Base-by-base conservation (phyloP, 768 basidiomycete genomes). In the Tylopilus vinaceipallidus region DNA sequence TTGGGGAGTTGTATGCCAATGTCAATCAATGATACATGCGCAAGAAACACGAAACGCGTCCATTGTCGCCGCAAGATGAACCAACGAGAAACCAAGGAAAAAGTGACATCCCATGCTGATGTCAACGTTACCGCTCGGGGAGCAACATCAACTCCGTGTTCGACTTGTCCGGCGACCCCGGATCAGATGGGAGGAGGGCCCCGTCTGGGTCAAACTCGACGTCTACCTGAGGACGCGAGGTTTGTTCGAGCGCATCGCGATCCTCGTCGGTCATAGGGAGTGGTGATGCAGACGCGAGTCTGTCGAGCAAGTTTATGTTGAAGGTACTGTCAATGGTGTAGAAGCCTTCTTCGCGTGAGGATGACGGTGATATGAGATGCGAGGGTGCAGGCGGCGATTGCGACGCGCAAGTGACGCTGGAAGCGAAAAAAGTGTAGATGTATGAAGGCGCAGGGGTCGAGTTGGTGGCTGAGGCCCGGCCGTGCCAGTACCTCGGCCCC, bases 361-460 rank as follows among this genome's bases (percentile, higher is more conserved):
- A 36, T n/a, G 51, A 46, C 20, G 37, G 33, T 3, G 20, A n/a
- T n/a, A n/a, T n/a, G n/a, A n/a, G 22, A 23, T 14, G 32, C 7
- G 35, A 27, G n/a, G 14, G 54, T 42, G 40, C 32, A 9, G 35
- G 6, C 30, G 63, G 55, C 7, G 29, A 38, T 20, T 43, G 56
- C 5, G 61, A 54, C 3, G 71, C 72, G 26, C 62, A 60, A 5
- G 76, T 68, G 24, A 79, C 77, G 8, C 73, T 66, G 39, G 69
- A 57, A 11, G 74, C 62, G 58, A 83, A 80, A 60, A 80, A 80
- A 3, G 76, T 75, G 47, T 78, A 77, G 42, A 75, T 61, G 37
- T 62, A 56, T 37, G 57, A 26, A 49, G 56, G 43, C 9, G 59
- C 52, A 52, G 60, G 38, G 45, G 48, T 55, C 38, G 56, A 45